Conservation (phyloP, 1,284 basidiomycete genomes). For the Fistulinella cinereoalba region DNA sequence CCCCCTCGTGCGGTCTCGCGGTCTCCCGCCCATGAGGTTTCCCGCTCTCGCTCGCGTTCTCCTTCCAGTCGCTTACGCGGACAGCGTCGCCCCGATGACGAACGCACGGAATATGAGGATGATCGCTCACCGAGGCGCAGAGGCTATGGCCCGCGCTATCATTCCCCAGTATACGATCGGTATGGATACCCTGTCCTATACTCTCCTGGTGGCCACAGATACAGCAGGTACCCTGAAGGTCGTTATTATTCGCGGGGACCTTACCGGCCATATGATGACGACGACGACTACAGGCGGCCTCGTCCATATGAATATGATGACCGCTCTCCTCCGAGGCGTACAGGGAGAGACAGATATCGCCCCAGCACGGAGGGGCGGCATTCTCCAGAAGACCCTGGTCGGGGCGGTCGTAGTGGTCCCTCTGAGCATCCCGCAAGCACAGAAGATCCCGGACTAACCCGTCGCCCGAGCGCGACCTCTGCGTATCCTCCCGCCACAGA, state of each 20-base stretch:
- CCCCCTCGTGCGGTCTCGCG: background rate
- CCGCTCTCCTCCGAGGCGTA: background rate
- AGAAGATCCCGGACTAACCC: slow-evolving; percentile 7
- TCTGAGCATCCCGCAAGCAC: slow-evolving; percentile 15
- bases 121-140: no score
- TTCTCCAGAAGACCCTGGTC: slow-evolving; percentile 11
- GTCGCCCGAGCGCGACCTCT: slow-evolving; percentile 20
- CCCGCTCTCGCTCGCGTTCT: slow-evolving; percentile 7
- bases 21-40: slow-evolving; percentile 6
- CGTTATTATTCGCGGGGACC: slow-evolving; percentile 13
- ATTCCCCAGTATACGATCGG: slow-evolving; percentile 9
- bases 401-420: slow-evolving; percentile 13
- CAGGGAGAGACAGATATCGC: no score
- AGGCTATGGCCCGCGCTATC: no score
- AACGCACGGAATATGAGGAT: slow-evolving; percentile 12
- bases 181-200: slow-evolving; percentile 8
- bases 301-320: background rate
- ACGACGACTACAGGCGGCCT: background rate
- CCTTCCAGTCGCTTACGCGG: slow-evolving; percentile 2
- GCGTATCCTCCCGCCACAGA: slow-evolving; percentile 17
- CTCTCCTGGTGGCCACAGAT: slow-evolving; percentile 10
- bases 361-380: no score
- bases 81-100: slow-evolving; percentile 8
- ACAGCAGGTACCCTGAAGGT: slow-evolving; percentile 8
- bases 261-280: background rate